Base-by-base conservation (phyloP, 495 filamentous ascomycete genomes). In the Hypomontagnella monticulosa region DNA sequence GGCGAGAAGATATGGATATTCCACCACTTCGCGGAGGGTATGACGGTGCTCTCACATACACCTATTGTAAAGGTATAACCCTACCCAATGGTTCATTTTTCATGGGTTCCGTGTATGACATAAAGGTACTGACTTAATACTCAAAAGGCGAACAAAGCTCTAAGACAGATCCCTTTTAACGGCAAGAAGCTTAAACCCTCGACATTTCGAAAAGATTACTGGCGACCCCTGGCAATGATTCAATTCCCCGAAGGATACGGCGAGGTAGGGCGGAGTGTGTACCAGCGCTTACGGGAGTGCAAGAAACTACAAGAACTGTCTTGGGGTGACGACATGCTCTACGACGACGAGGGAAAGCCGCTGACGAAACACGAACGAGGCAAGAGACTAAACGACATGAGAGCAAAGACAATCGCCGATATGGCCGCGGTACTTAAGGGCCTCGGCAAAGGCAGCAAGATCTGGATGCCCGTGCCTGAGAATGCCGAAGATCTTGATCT, bases 181-280 rank as follows among this genome's bases (percentile, higher is more conserved):
- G 95, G 93, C 81, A 97, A 97, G 79, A 95, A 99, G 71, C 89
- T 91, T 62, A 82, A 89, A 33, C 93, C 93, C 4, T 73, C 86
- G 53, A 80, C 84, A 48, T 77, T 98, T 42, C 92, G 95, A 61
- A 93, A 92, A 79, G 95, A 99, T 75, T 85, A 93, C 76, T 99
- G 95, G 95, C 77, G 76, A n/a, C 91, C 91, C 0, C 83, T 95
- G 71, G 91, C 87, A 58, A 83, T 88, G 38, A 86, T 97, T 38
- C 78, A 86, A 68, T 92, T 98, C 75, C 84, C 87, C 19, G 75
- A 81, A 30, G 75, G 81, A 38, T 69, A 80, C 36, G 76, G 75
- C 40, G 60, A 59, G 4, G 77, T 92, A 64, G 95, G 95, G 11
- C 85, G 90, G 41, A 81, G 84, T 66, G 90, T 92, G 32, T 97